Conservation (phyloP, 495 filamentous ascomycete genomes). For the Talaromyces wortmannii region DNA sequence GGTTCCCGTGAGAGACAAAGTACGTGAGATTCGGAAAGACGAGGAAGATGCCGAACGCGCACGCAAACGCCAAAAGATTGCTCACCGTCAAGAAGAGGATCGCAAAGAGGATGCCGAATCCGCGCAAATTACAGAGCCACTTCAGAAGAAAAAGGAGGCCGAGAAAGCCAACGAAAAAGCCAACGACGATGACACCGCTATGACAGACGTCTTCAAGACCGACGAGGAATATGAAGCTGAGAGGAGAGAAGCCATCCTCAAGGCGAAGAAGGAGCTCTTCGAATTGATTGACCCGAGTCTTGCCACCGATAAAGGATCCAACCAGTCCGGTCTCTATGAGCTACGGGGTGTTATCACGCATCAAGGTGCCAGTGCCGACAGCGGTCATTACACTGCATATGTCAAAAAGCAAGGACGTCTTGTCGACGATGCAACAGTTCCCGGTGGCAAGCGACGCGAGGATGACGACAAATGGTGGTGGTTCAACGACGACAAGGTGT, state of each 20-base stretch:
- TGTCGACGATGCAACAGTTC: slow-evolving; percentile 46
- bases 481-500: slow-evolving; percentile 98
- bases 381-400: slow-evolving; percentile 95
- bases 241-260: slow-evolving; percentile 60
- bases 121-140: slow-evolving; percentile 27
- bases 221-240: slow-evolving; percentile 89
- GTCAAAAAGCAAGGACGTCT: slow-evolving; percentile 78
- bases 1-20: slow-evolving; percentile 87
- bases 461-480: slow-evolving; percentile 98
- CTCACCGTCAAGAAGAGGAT: slow-evolving; percentile 53
- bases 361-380: slow-evolving; percentile 93
- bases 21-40: slow-evolving; percentile 91
- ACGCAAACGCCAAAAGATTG: slow-evolving; percentile 78
- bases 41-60: slow-evolving; percentile 84
- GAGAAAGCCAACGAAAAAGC: slow-evolving; percentile 41
- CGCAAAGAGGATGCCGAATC: slow-evolving; percentile 34
- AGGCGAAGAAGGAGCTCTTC: slow-evolving; percentile 78
- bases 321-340: slow-evolving; percentile 91
- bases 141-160: slow-evolving; percentile 49
- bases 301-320: slow-evolving; percentile 70
- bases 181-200: slow-evolving; percentile 56
- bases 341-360: slow-evolving; percentile 94
- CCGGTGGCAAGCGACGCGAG: slow-evolving; percentile 56
- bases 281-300: slow-evolving; percentile 64
- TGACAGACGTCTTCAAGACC: slow-evolving; percentile 77